Conservation (phyloP, 176 grass and related monocot species). For the Oryza punctata region DNA sequence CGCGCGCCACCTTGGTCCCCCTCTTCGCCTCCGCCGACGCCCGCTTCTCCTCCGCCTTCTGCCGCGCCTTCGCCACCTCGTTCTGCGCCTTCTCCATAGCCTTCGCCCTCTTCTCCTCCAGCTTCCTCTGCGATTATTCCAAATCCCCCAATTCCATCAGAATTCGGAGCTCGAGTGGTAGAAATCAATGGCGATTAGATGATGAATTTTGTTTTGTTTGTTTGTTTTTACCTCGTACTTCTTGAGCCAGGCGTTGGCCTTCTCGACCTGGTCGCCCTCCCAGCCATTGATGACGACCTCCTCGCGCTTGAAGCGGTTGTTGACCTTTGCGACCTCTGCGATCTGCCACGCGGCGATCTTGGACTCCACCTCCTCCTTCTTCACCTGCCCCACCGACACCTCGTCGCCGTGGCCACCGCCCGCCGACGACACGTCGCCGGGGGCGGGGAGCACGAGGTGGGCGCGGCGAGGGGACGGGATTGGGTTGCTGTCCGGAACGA, state of each 20-base stretch:
- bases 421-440: background rate
- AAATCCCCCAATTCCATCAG: background rate
- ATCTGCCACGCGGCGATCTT: constrained; percentile 98
- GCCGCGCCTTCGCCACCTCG: constrained; percentile 79
- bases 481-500: constrained; percentile 83
- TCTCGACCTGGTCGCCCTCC: constrained; percentile 87
- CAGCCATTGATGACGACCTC: constrained; percentile 92
- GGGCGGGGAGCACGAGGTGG: background rate
- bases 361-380: constrained; percentile 89
- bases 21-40: constrained; percentile 93
- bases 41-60: constrained; percentile 87
- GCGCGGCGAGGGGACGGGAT: constrained; percentile 73
- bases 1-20: constrained; percentile 87
- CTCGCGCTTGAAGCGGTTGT: constrained; percentile 94
- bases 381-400: constrained; percentile 75
- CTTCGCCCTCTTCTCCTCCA: constrained; percentile 91
- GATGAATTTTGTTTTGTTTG: background rate
- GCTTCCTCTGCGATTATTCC: constrained; percentile 58
- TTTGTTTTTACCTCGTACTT: constrained; percentile 72
- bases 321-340: constrained; percentile 89
- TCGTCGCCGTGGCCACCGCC: background rate
- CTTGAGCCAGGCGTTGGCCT: constrained; percentile 75
- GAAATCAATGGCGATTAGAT: background rate
- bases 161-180: background rate
- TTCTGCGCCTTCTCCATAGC: constrained; percentile 97